Conservation (phyloP, 805 yeast species). For the Nakazawaea wyomingensis region DNA sequence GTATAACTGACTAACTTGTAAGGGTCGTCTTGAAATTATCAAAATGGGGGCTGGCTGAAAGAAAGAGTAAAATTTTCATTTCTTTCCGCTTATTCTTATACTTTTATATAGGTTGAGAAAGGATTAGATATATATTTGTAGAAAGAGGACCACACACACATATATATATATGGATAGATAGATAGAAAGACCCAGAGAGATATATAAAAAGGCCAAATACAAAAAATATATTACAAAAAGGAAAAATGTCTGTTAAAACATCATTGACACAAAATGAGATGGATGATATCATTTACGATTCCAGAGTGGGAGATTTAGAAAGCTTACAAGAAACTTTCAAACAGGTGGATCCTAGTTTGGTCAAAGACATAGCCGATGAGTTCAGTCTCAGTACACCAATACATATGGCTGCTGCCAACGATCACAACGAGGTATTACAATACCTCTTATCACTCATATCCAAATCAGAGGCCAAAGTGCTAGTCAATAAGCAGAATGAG, state of each 20-base stretch:
- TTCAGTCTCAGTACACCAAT: constrained; percentile 66
- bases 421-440: constrained; percentile 65
- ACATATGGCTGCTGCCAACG: constrained; percentile 96
- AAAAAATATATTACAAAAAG: constrained; percentile 16
- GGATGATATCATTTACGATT: constrained; percentile 76
- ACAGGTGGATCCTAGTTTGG: constrained; percentile 32
- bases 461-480: constrained; percentile 36
- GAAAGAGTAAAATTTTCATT: not conserved
- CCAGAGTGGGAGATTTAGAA: constrained; percentile 84
- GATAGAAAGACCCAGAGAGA: not conserved
- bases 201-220: too few relatives aligned
- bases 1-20: not conserved
- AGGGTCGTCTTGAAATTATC: constrained; percentile 8
- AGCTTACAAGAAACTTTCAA: constrained; percentile 65
- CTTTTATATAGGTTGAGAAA: too few relatives aligned
- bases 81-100: too few relatives aligned
- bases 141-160: too few relatives aligned
- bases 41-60: not conserved
- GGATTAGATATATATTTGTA: too few relatives aligned
- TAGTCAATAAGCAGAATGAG: constrained; percentile 55
- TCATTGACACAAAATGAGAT: constrained; percentile 64
- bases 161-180: too few relatives aligned
- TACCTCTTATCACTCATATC: constrained; percentile 49
- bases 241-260: constrained; percentile 18
- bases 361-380: constrained; percentile 53